A percentile compares a stretch with the other conserved stretches of the same genome.
phyloP scores from a whole-genome alignment of 148 eudicot genomes.

The Diospyros kaki region DNA sequence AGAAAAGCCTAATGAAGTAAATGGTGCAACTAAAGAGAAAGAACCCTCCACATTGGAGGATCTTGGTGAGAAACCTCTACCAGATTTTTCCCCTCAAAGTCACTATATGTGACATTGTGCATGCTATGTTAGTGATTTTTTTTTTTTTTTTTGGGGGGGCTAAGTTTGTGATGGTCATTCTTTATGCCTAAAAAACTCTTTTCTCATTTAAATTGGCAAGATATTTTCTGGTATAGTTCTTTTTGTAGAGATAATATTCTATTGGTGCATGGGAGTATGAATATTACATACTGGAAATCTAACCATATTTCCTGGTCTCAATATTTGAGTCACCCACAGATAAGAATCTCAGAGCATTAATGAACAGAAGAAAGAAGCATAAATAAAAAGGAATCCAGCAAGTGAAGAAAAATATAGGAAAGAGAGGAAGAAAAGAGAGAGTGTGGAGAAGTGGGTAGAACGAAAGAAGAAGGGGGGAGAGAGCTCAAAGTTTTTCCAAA shows the following conservation, averaged over 20 bases:
- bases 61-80: slow-evolving; percentile 49
- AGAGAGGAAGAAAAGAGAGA: neutral
- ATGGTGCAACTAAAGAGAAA: slow-evolving; percentile 30
- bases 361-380: neutral
- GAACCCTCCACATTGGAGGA: slow-evolving; percentile 75
- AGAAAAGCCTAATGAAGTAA: slow-evolving; percentile 29
- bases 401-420: neutral
- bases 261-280: neutral
- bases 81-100: neutral
- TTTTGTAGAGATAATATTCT: neutral
- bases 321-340: too few species aligned
- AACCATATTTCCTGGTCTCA: neutral
- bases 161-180: neutral
- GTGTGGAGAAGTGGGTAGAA: neutral
- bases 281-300: neutral
- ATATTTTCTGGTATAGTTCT: neutral
- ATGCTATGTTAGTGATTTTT: neutral
- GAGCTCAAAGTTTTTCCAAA: neutral
- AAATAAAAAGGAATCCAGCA: neutral
- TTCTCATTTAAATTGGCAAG: neutral
- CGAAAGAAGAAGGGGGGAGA: neutral
- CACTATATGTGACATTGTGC: neutral
- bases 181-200: neutral
- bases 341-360: neutral
- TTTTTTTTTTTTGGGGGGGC: neutral